Base-by-base conservation (phyloP, 345 rosid genomes). In the Dimocarpus longan region DNA sequence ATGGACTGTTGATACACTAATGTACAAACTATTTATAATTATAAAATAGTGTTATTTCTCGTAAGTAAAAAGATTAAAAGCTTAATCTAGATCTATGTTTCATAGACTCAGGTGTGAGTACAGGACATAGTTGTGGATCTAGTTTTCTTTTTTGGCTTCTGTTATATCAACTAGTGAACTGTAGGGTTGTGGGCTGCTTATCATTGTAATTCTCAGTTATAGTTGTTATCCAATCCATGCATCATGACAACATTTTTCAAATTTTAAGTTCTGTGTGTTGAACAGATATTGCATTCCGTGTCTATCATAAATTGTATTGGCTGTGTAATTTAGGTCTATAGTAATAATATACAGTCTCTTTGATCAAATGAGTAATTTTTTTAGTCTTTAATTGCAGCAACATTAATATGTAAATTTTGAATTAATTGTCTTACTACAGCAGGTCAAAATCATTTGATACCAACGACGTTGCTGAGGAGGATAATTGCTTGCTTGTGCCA, bases 401-500 rank as follows among this genome's bases (percentile, higher is more conserved):
- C 24, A 37, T 28, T 48, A 10, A 10, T 48, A 16, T 67, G 28
- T 75, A 12, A 46, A 46, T 21, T 16, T 76, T 50, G 22, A 66
- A 52, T 76, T 4, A 8, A 39, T 37, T 66, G 6, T 65, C 37
- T 18, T 54, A 52, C 32, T 64, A 74, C 84, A 91, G 97, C 75
- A 84, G 80, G 81, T 77, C 43, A 73, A 87, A 65, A 50, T 71
- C 82, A 21, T 74, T 73, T 78, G 89, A 85, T 82, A 73, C 82
- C 77, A 78, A 79, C 81, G 89, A 79, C 73, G 70, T 66, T 70
- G 80, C 73, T 79, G 96, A 88, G 83, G 92, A 84, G 83, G 92
- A 84, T 80, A 79, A 83, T 82, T 84, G 26, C 37, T 64, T 54
- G 40, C 71, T 88, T 82, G 86, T 93, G 76, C 90, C 98, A 19